Evolutionary conservation across 2,329 filamentous ascomycete genomes (phyloP).

Genomic region (Escovopsis weberi): DNA sequence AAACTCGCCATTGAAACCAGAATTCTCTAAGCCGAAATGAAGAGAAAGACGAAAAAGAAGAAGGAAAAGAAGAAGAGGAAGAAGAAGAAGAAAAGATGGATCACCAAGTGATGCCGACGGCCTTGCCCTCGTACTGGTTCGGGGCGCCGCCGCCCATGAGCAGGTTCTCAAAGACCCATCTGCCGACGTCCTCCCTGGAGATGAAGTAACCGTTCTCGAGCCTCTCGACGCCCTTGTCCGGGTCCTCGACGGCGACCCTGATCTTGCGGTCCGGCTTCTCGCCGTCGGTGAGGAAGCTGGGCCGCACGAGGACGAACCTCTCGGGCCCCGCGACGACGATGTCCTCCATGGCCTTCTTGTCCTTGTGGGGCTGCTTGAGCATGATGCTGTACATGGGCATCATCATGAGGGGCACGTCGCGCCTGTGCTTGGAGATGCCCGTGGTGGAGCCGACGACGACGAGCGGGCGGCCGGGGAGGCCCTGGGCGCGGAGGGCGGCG

Average conservation of each 20-base stretch:
- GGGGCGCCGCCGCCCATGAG: slow-evolving; percentile 8
- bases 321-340: slow-evolving; percentile 15
- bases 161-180: slow-evolving; percentile 26
- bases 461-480: slow-evolving; percentile 16
- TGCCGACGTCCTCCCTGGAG: slow-evolving; percentile 25
- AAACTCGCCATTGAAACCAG: too few species aligned
- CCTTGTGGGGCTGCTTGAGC: slow-evolving; percentile 27
- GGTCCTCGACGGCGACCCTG: slow-evolving; percentile 20
- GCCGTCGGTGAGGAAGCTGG: slow-evolving; percentile 20
- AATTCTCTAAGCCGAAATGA: too few species aligned
- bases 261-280: slow-evolving; percentile 11
- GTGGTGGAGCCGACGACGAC: slow-evolving; percentile 26
- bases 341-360: slow-evolving; percentile 34
- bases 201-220: slow-evolving; percentile 27
- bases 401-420: slow-evolving; percentile 23
- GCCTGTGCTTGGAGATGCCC: slow-evolving; percentile 19
- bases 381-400: slow-evolving; percentile 28
- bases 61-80: slow-evolving; percentile 8
- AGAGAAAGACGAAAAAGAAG: too few species aligned
- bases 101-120: slow-evolving; percentile 16
- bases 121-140: slow-evolving; percentile 15
- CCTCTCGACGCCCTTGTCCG: slow-evolving; percentile 16
- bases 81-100: neutral
- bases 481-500: slow-evolving; percentile 8
- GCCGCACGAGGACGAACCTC: slow-evolving; percentile 23